A percentile compares a stretch with the other conserved stretches of the same genome.
phyloP scores from a whole-genome alignment of 2,329 filamentous ascomycete genomes.

The Hypoxylon sp. region DNA sequence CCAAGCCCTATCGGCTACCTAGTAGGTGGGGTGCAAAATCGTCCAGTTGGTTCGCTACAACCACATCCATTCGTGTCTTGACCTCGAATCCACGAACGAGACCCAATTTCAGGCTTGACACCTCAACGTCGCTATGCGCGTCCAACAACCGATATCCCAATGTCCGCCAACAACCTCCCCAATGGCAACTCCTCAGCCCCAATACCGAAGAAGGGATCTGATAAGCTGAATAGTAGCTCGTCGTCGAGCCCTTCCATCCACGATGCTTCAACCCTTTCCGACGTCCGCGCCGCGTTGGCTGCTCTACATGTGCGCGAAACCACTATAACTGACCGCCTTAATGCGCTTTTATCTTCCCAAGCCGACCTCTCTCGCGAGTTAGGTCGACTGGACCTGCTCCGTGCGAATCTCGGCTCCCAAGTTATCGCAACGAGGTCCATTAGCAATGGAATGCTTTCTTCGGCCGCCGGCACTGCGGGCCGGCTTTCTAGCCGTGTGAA shows the following conservation, averaged over 20 bases:
- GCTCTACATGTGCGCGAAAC: slow-evolving; percentile 82
- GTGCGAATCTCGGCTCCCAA: slow-evolving; percentile 88
- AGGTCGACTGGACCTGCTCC: slow-evolving; percentile 86
- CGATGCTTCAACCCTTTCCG: slow-evolving; percentile 78
- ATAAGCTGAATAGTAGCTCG: slow-evolving; percentile 47
- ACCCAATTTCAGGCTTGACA: slow-evolving; percentile 40
- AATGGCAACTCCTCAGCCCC: slow-evolving; percentile 52
- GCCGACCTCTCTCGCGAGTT: slow-evolving; percentile 89
- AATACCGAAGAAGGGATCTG: slow-evolving; percentile 37
- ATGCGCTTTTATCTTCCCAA: slow-evolving; percentile 83
- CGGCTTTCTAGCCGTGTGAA: slow-evolving; percentile 89
- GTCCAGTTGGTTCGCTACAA: slow-evolving; percentile 5
- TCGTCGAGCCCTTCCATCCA: slow-evolving; percentile 61
- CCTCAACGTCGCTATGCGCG: slow-evolving; percentile 50
- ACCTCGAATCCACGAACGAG: slow-evolving; percentile 17
- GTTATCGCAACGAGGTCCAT: slow-evolving; percentile 85
- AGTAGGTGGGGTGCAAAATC: slow-evolving; percentile 23
- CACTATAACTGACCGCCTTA: slow-evolving; percentile 77
- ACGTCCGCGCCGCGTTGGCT: slow-evolving; percentile 82
- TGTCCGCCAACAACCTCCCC: slow-evolving; percentile 52
- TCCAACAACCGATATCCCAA: slow-evolving; percentile 48
- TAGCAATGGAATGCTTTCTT: slow-evolving; percentile 89
- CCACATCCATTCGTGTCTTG: slow-evolving; percentile 5
- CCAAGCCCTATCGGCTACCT: slow-evolving; percentile 28
- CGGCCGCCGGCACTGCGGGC: slow-evolving; percentile 85